phyloP scores from a whole-genome alignment of 257 asterid genomes.

The Apocynum venetum region DNA sequence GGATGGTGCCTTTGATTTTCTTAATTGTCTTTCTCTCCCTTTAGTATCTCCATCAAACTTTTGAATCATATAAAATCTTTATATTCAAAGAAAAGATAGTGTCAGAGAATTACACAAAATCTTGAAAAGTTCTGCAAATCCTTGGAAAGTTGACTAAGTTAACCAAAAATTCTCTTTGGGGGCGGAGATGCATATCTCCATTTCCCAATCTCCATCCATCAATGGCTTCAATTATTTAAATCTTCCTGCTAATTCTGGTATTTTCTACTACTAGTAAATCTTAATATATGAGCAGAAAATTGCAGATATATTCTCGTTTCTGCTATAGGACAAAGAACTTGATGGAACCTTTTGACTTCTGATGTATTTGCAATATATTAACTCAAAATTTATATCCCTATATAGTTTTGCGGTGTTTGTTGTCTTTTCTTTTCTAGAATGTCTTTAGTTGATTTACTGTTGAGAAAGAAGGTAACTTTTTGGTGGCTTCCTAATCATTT shows the following conservation, averaged over 20 bases:
- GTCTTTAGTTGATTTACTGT: slow-evolving; percentile 12
- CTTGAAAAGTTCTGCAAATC: slow-evolving; percentile 1
- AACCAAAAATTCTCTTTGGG: not conserved
- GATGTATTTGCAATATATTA: not conserved
- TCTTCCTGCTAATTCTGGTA: not conserved
- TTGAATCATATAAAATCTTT: not conserved
- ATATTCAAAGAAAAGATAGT: not conserved
- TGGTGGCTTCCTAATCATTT: slow-evolving; percentile 28
- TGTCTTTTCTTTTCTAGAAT: not conserved
- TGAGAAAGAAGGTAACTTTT: slow-evolving; percentile 5
- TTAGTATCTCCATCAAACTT: not conserved
- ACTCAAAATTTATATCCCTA: not conserved
- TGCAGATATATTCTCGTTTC: not conserved
- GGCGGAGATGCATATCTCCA: not conserved
- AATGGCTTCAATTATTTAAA: slow-evolving; percentile 1
- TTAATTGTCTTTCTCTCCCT: not conserved
- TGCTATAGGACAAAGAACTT: slow-evolving; percentile 7
- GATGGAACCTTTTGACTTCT: slow-evolving; percentile 24
- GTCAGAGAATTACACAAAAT: not conserved
- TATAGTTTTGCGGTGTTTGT: not conserved
- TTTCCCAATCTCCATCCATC: not conserved
- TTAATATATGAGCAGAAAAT: not conserved
- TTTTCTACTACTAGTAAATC: too few species aligned
- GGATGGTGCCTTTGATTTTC: not conserved
- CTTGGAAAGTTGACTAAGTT: slow-evolving; percentile 4